A percentile compares a stretch with the other conserved stretches of the same genome.
Conservation (phyloP, 306 rosid species). For the Neltuma alba region DNA sequence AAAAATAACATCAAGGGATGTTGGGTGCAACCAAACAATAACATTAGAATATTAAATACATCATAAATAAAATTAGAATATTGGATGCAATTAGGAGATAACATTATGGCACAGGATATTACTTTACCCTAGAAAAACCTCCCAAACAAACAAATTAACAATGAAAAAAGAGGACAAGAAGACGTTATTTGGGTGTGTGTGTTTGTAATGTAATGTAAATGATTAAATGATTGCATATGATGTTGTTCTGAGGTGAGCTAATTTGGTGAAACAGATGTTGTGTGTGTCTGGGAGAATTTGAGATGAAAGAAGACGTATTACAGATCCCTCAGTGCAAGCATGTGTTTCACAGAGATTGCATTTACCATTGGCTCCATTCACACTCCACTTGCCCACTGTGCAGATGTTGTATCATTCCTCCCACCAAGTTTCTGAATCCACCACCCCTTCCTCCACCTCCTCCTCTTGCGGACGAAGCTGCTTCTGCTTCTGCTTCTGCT, state of each 20-base stretch:
- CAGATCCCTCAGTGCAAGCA: conserved; percentile 79
- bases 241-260: conserved; percentile 3
- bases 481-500: conserved; percentile 25
- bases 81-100: no score
- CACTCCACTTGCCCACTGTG: conserved; percentile 89
- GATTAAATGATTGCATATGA: neutral
- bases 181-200: neutral
- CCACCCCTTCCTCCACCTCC: conserved; percentile 10
- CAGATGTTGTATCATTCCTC: conserved; percentile 63
- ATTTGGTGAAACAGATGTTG: conserved; percentile 59
- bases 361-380: conserved; percentile 72
- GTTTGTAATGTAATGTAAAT: neutral
- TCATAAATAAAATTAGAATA: no score
- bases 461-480: conserved; percentile 28
- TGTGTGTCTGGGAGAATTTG: conserved; percentile 83
- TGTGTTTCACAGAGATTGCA: conserved; percentile 79
- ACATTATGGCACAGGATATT: no score
- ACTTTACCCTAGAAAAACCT: no score
- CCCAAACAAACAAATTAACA: neutral
- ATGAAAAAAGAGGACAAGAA: neutral
- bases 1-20: no score
- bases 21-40: no score
- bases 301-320: conserved; percentile 71
- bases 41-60: no score
- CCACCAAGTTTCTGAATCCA: conserved; percentile 33